Percentiles rank a stretch among this genome's conserved stretches.
Evolutionary conservation across 768 basidiomycete species (phyloP).

Genomic region (Lentinula sp.): DNA sequence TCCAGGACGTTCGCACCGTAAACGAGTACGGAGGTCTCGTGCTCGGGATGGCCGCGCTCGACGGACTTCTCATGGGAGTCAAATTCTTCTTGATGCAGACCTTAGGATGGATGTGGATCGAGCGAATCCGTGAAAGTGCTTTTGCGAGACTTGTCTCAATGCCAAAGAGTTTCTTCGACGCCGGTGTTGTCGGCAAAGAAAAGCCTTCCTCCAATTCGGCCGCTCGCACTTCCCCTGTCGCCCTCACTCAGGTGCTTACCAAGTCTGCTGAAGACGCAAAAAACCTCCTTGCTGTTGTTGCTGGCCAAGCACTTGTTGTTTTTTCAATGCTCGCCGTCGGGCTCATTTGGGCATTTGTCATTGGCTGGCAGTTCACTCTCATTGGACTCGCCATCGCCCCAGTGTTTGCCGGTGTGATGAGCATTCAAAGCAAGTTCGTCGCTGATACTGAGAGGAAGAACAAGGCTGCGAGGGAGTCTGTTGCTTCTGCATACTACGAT

Average conservation of each 20-base stretch:
- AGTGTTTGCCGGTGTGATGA: slow-evolving; percentile 71
- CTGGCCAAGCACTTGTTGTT: slow-evolving; percentile 71
- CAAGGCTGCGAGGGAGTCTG: slow-evolving; percentile 81
- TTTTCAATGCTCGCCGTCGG: slow-evolving; percentile 78
- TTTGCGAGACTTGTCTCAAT: slow-evolving; percentile 63
- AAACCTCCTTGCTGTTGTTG: slow-evolving; percentile 64
- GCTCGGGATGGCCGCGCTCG: slow-evolving; percentile 66
- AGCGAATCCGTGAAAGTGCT: slow-evolving; percentile 48
- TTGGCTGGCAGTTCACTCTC: slow-evolving; percentile 90
- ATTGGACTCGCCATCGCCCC: slow-evolving; percentile 86
- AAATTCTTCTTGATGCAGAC: slow-evolving; percentile 83
- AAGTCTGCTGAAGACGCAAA: slow-evolving; percentile 90
- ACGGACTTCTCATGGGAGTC: slow-evolving; percentile 68
- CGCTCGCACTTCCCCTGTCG: slow-evolving; percentile 7
- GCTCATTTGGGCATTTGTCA: slow-evolving; percentile 80
- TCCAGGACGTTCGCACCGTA: slow-evolving; percentile 53
- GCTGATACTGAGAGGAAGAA: slow-evolving; percentile 70
- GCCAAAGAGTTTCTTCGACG: slow-evolving; percentile 86
- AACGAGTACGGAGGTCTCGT: slow-evolving; percentile 69
- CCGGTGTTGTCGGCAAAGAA: background rate
- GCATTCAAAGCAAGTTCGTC: slow-evolving; percentile 67
- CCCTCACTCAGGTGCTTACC: slow-evolving; percentile 69
- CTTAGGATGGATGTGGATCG: slow-evolving; percentile 71
- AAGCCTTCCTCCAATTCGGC: slow-evolving; percentile 31
- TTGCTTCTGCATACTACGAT: slow-evolving; percentile 83